phyloP scores from a whole-genome alignment of 805 yeast genomes.

The Saccharomycopsis oosterbeekiorum region DNA sequence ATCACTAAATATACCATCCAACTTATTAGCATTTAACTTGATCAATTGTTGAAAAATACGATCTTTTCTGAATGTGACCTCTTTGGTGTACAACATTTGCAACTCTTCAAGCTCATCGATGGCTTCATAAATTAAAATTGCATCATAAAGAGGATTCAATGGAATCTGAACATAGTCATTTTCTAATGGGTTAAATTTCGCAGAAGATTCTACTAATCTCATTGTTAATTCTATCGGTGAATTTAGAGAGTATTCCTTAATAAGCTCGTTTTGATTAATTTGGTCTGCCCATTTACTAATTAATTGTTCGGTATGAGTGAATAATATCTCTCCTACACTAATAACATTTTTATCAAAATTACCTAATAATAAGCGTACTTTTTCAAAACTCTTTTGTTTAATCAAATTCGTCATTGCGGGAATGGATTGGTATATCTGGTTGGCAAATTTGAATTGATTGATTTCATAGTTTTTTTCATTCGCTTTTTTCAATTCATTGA shows the following conservation, averaged over 20 bases:
- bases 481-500: conserved; percentile 62
- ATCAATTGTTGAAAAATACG: conserved; percentile 56
- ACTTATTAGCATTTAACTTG: conserved; percentile 16
- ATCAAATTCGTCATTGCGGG: conserved; percentile 69
- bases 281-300: conserved; percentile 49
- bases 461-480: conserved; percentile 61
- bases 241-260: conserved; percentile 58
- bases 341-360: conserved; percentile 51
- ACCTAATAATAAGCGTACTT: conserved; percentile 54
- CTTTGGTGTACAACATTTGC: conserved; percentile 54
- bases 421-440: conserved; percentile 61
- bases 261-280: conserved; percentile 33
- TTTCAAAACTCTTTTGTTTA: conserved; percentile 60
- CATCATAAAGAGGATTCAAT: conserved; percentile 69
- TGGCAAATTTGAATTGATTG: conserved; percentile 62
- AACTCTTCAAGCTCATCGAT: conserved; percentile 57
- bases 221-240: conserved; percentile 78
- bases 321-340: conserved; percentile 36
- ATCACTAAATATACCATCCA: conserved; percentile 26
- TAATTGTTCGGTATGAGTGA: conserved; percentile 44
- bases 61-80: conserved; percentile 61
- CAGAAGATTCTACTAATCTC: conserved; percentile 39
- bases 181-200: conserved; percentile 39
- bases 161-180: conserved; percentile 41
- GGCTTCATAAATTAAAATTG: conserved; percentile 70